Base-by-base conservation (phyloP, 257 asterid species). In the Solanum piurae region DNA sequence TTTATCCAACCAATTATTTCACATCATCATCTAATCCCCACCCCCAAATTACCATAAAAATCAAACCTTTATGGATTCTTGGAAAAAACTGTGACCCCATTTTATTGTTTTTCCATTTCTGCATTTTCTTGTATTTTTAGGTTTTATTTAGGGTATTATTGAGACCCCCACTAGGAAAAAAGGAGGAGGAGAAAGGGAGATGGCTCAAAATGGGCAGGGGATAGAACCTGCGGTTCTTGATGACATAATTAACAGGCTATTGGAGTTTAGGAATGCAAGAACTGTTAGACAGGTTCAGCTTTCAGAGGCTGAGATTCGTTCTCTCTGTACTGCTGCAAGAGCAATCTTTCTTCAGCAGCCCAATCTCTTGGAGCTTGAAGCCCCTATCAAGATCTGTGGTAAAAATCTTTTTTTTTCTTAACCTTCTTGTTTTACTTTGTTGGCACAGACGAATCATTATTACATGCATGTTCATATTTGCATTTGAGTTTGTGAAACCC, bases 361-460 rank as follows among this genome's bases (percentile, higher is more conserved):
- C 69, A 95, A 93, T 94, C 97, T 95, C 75, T 94, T 95, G 83
- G 98, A 95, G 94, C 97, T 95, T 69, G 98, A 95, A 92, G 98
- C 98, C 25, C 98, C 98, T 87, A 95, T 95, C 89, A 95, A 95
- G 97, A 95, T 95, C 90, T 94, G 98, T 82, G 98, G 98, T 95
- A 93, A 38, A 62, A 25, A n/a, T 9, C 29, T 3, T n/a, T 4
- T 14, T 12, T 58, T 69, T 5, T 4, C 73, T 36, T 6, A 11
- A 16, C n/a, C 7, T 42, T 7, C 23, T 27, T n/a, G 21, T 25
- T 42, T 40, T 44, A 40, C 60, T 40, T 76, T 38, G n/a, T 31
- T 13, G 29, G 62, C 8, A 14, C 31, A 77, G 37, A 36, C 25
- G 12, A 42, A 79, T 27, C 16, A 9, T 80, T 80, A 46, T 46